A percentile compares a stretch with the other conserved stretches of the same genome.
phyloP scores from a whole-genome alignment of 768 basidiomycete species.

The Macrocybe gigantea region DNA sequence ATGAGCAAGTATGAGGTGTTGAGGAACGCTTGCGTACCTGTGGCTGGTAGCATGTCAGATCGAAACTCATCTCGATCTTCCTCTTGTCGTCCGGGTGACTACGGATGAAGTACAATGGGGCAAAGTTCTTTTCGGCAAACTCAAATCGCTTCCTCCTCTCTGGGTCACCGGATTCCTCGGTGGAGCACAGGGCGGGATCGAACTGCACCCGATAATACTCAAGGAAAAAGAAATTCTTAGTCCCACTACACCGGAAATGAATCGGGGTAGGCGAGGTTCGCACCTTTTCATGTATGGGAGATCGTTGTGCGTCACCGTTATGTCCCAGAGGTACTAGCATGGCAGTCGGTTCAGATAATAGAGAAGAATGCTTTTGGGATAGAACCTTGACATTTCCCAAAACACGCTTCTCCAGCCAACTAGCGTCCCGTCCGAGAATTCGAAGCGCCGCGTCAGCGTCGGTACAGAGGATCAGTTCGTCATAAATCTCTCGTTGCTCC shows the following conservation, averaged over 20 bases:
- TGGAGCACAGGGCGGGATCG: slow-evolving; percentile 22
- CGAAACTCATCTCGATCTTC: slow-evolving; percentile 50
- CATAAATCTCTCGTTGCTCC: slow-evolving; percentile 17
- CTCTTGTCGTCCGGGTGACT: slow-evolving; percentile 35
- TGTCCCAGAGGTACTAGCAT: slow-evolving; percentile 32
- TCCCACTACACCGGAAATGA: neutral
- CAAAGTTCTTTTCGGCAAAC: slow-evolving; percentile 34
- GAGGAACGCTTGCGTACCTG: slow-evolving; percentile 22
- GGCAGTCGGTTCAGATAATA: neutral
- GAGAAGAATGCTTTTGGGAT: neutral
- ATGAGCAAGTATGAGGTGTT: neutral
- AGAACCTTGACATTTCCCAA: slow-evolving; percentile 24
- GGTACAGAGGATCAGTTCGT: slow-evolving; percentile 21
- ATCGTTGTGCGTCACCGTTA: slow-evolving; percentile 48
- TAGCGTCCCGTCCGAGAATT: slow-evolving; percentile 18
- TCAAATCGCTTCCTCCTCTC: slow-evolving; percentile 21
- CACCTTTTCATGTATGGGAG: slow-evolving; percentile 41
- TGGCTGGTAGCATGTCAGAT: slow-evolving; percentile 41
- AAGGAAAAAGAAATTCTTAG: neutral
- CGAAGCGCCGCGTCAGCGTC: slow-evolving; percentile 21
- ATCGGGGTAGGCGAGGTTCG: neutral
- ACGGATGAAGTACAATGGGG: slow-evolving; percentile 40
- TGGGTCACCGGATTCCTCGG: slow-evolving; percentile 18
- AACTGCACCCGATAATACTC: slow-evolving; percentile 37
- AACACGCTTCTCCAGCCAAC: slow-evolving; percentile 22